Base-by-base conservation (phyloP, 345 rosid genomes). In the Corchorus capsularis region DNA sequence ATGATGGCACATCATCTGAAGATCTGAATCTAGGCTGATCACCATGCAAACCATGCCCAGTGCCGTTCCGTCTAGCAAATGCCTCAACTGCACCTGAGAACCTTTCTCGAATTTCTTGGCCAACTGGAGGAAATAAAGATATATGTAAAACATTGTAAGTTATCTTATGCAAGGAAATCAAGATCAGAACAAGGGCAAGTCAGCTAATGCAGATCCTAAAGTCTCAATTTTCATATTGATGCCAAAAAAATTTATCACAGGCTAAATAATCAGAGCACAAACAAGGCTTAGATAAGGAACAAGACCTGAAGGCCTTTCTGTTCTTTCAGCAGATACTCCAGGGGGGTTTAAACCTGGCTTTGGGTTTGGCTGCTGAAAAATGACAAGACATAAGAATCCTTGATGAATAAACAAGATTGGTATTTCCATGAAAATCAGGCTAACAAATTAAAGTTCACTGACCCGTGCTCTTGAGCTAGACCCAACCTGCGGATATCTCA, bases 21-120 rank as follows among this genome's bases (percentile, higher is more conserved):
- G 90, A 79, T 77, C 83, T 83, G 82, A 81, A 85, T 74, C 92
- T 83, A 37, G 83, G 81, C 72, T 72, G 85, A 75, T 91, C 94
- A 69, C 77, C 85, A 74, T 81, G 94, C 70, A 82, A 83, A 7
- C 87, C 87, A 79, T 87, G 87, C 47, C 87, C 88, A 46, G 91
- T 54, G 45, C 79, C 83, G 80, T 87, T 93, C 69, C 91, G 83
- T 72, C 98, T 83, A 19, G 90, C 85, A 79, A 93, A 89, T 67
- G 93, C 92, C 77, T 93, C 98, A 61, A 93, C 89, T 46, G 94
- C 94, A 69, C 98, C 94, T 11, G 97, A 79, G 41, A 90, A 86
- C 87, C 89, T 89, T 65, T 90, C 98, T 32, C 93, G 88, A 63
- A 89, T 84, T 66, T 94, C 98, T 80, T 92, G 94, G 63, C 94